Conservation (phyloP, 495 filamentous ascomycete genomes). For the Neohortaea acidophila region DNA sequence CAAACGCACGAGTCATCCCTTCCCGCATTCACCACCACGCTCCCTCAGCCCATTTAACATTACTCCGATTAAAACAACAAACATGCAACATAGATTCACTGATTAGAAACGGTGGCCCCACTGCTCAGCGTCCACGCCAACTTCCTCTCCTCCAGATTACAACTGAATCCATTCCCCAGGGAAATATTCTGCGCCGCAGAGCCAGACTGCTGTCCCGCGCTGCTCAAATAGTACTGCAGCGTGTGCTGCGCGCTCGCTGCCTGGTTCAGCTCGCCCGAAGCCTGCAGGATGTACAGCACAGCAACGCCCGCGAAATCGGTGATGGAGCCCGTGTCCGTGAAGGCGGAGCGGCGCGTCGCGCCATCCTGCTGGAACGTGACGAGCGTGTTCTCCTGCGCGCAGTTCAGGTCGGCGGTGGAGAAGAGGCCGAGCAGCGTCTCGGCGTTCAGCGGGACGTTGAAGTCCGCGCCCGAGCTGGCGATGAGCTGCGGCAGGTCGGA, state of each 20-base stretch:
- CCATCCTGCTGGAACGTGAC: slow-evolving; percentile 49
- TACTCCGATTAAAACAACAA: too few relatives aligned
- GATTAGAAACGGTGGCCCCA: too few relatives aligned
- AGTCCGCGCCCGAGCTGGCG: slow-evolving; percentile 45
- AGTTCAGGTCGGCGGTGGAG: slow-evolving; percentile 55
- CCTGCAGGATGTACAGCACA: slow-evolving; percentile 1
- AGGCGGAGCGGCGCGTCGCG: neutral
- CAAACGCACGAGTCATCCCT: too few relatives aligned
- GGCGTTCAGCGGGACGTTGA: slow-evolving; percentile 55
- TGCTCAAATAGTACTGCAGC: neutral
- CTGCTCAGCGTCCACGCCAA: too few relatives aligned
- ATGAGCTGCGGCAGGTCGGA: slow-evolving; percentile 61
- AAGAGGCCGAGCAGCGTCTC: slow-evolving; percentile 59
- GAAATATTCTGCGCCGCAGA: neutral
- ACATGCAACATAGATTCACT: too few relatives aligned
- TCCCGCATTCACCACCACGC: too few relatives aligned
- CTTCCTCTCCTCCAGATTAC: neutral
- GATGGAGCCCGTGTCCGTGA: neutral
- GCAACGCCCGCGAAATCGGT: neutral
- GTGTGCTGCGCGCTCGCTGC: neutral
- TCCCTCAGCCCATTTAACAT: too few relatives aligned
- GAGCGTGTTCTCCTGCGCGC: slow-evolving; percentile 67
- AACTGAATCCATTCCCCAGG: neutral
- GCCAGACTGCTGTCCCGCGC: neutral
- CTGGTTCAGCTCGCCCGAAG: neutral